These are phyloP conservation scores for Pseudofabraea citricarpa DNA, from an alignment of 2,329 filamentous ascomycete genomes.

Conservation along the genomic window DNA sequence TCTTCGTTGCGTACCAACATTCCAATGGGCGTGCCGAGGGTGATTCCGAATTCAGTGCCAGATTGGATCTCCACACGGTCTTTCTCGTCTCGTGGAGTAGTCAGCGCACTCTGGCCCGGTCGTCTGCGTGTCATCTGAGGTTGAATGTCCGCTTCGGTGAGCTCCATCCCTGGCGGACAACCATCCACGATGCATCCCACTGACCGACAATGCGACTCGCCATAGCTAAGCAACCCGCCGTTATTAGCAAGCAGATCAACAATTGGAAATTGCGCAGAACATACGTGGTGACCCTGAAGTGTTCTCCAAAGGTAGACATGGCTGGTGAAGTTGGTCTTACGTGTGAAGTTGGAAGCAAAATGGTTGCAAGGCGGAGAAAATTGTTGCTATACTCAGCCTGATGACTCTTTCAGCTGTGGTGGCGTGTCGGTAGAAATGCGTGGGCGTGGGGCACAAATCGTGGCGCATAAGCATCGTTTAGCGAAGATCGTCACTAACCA, in stretches of 20 bases:
- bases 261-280: conserved; percentile 9
- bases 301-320: conserved; percentile 85
- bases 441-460: too few species aligned
- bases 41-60: conserved; percentile 84
- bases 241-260: background rate
- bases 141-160: conserved; percentile 86
- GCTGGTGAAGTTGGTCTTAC: conserved; percentile 5
- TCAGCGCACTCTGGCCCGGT: conserved; percentile 84
- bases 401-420: too few species aligned
- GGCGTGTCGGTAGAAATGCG: too few species aligned
- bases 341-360: background rate
- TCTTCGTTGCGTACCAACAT: conserved; percentile 89
- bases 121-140: conserved; percentile 88
- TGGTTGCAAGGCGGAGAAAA: background rate
- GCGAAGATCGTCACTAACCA: too few species aligned
- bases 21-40: conserved; percentile 84
- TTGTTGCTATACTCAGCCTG: background rate
- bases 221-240: conserved; percentile 46
- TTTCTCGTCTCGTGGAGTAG: conserved; percentile 89
- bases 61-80: conserved; percentile 90
- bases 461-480: too few species aligned
- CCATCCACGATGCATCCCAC: conserved; percentile 96
- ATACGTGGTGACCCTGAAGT: conserved; percentile 75
- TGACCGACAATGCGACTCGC: conserved; percentile 85
- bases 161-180: conserved; percentile 78